Evolutionary conservation across 352 stramenopile genomes (phyloP).

Genomic region (Pythium rhizo-oryzae): DNA sequence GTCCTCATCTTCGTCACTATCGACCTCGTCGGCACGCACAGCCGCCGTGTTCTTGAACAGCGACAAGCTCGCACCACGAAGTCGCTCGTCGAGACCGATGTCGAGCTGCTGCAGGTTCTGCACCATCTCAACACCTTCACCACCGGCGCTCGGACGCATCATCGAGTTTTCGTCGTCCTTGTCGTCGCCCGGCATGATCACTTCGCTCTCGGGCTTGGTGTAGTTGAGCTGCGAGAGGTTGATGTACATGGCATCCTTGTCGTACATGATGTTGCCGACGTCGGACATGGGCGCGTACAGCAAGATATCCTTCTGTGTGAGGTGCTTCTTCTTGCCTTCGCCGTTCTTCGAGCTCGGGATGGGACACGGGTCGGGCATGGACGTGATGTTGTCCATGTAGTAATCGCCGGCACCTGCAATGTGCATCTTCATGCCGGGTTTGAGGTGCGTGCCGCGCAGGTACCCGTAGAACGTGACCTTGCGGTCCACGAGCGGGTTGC

Average conservation of each 20-base stretch:
- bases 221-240: conserved; percentile 95
- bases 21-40: conserved; percentile 80
- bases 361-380: conserved; percentile 96
- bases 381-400: conserved; percentile 93
- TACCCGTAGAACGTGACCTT: conserved; percentile 98
- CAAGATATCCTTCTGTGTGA: conserved; percentile 69
- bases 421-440: conserved; percentile 96
- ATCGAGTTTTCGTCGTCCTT: conserved; percentile 51
- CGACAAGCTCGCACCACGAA: conserved; percentile 92
- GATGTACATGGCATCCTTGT: conserved; percentile 99
- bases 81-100: conserved; percentile 94
- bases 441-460: conserved; percentile 97
- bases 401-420: conserved; percentile 99
- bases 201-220: conserved; percentile 91
- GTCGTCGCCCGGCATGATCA: conserved; percentile 53
- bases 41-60: conserved; percentile 95
- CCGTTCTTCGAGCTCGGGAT: conserved; percentile 74
- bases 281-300: conserved; percentile 90
- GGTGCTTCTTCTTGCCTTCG: conserved; percentile 84
- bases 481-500: conserved; percentile 92
- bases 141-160: conserved; percentile 38
- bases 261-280: conserved; percentile 97
- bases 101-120: conserved; percentile 93
- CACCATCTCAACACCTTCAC: conserved; percentile 93
- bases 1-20: conserved; percentile 53